phyloP scores from a whole-genome alignment of 2,329 filamentous ascomycete genomes.

The Aotearoamyces nothofagi region DNA sequence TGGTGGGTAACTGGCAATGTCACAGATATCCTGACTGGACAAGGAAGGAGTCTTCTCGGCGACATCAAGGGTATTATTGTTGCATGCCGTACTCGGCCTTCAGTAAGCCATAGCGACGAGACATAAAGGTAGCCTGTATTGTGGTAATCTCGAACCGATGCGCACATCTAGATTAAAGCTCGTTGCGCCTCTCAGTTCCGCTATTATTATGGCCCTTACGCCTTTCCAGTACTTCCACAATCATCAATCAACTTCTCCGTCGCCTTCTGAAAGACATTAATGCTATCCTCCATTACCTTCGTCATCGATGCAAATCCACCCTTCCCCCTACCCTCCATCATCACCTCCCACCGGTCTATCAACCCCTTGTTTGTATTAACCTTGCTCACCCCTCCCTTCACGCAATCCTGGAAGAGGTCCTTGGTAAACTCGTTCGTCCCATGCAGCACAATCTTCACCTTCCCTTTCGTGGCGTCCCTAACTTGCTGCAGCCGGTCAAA shows the following conservation, averaged over 20 bases:
- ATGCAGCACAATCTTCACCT: slow-evolving; percentile 33
- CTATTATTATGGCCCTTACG: too few species aligned
- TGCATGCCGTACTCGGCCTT: too few species aligned
- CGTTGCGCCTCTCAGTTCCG: too few species aligned
- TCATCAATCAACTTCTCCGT: slow-evolving; percentile 14
- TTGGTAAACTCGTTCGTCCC: slow-evolving; percentile 37
- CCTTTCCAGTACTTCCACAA: slow-evolving; percentile 13
- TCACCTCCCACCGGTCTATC: slow-evolving; percentile 12
- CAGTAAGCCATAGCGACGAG: too few species aligned
- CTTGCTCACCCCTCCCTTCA: slow-evolving; percentile 33
- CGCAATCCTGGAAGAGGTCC: slow-evolving; percentile 33
- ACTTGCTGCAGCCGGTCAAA: slow-evolving; percentile 10
- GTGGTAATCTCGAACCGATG: too few species aligned
- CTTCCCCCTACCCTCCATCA: slow-evolving; percentile 10
- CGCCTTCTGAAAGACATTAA: slow-evolving; percentile 11
- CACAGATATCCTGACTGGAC: too few species aligned
- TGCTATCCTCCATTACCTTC: slow-evolving; percentile 15
- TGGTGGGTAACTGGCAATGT: too few species aligned
- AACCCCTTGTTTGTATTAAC: slow-evolving; percentile 33
- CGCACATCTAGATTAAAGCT: too few species aligned
- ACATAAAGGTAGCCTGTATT: too few species aligned
- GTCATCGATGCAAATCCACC: slow-evolving; percentile 11
- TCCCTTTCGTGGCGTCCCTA: slow-evolving; percentile 17
- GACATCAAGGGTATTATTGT: too few species aligned
- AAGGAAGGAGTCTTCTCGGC: too few species aligned